phyloP scores from a whole-genome alignment of 2,329 filamentous ascomycete species.

The Talaromyces pinophilus region DNA sequence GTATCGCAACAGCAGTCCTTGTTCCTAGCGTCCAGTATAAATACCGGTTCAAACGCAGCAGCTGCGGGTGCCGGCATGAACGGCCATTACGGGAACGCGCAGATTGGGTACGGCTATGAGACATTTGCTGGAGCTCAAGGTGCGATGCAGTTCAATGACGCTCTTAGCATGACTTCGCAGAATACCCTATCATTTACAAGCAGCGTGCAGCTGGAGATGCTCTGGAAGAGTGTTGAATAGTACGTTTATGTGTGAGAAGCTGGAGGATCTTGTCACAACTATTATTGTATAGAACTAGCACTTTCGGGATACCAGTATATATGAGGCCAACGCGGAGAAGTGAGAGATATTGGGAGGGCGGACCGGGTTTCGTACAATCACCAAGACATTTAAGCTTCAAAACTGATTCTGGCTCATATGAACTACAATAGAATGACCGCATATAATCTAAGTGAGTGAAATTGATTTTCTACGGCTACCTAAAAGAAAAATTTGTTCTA shows the following conservation, averaged over 20 bases:
- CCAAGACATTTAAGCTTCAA: neutral
- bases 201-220: neutral
- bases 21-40: neutral
- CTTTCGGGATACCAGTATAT: neutral
- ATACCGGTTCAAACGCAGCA: neutral
- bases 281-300: neutral
- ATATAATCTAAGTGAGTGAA: neutral
- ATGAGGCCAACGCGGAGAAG: neutral
- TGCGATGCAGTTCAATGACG: neutral
- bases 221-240: neutral
- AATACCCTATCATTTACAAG: neutral
- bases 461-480: neutral
- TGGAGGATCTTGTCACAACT: neutral
- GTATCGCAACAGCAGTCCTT: neutral
- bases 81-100: neutral
- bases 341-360: neutral
- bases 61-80: neutral
- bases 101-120: conserved; percentile 5
- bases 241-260: neutral
- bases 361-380: neutral
- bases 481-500: neutral
- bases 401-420: neutral
- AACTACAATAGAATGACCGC: neutral
- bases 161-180: neutral
- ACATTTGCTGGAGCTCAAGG: conserved; percentile 11